These are phyloP conservation scores for Nicotiana noctiflora DNA, from an alignment of 257 asterid species.

Conservation along the genomic window DNA sequence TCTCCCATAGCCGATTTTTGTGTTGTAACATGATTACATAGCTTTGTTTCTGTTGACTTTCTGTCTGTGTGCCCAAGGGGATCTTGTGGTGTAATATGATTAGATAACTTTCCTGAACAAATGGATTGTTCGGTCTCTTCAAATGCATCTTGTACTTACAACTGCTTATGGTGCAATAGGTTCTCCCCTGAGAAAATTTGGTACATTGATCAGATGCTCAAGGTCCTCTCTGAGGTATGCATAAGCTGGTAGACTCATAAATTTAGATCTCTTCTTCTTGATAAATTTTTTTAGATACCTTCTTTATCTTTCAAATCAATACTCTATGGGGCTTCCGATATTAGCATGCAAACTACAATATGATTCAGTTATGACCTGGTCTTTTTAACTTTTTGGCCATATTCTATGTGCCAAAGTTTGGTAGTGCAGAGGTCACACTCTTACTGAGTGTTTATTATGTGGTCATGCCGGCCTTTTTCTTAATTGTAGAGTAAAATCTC, in stretches of 20 bases:
- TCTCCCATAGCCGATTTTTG: not conserved
- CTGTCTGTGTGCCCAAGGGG: not conserved
- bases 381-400: not conserved
- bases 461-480: not conserved
- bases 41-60: not conserved
- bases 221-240: constrained; percentile 91
- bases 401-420: not conserved
- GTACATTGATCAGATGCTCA: constrained; percentile 96
- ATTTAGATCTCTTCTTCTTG: not conserved
- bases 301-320: not conserved
- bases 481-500: not conserved
- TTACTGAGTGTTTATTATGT: not conserved
- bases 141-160: constrained; percentile 5
- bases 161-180: constrained; percentile 35
- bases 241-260: constrained; percentile 1
- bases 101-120: not conserved
- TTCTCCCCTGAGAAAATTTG: constrained; percentile 85
- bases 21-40: not conserved
- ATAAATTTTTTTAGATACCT: not conserved
- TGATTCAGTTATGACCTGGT: not conserved
- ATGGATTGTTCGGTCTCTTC: not conserved
- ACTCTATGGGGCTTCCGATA: not conserved
- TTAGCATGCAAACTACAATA: not conserved
- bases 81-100: not conserved
- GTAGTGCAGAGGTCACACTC: not conserved